Conservation (phyloP, 768 basidiomycete genomes). For the Amanita pseudoporphyria region DNA sequence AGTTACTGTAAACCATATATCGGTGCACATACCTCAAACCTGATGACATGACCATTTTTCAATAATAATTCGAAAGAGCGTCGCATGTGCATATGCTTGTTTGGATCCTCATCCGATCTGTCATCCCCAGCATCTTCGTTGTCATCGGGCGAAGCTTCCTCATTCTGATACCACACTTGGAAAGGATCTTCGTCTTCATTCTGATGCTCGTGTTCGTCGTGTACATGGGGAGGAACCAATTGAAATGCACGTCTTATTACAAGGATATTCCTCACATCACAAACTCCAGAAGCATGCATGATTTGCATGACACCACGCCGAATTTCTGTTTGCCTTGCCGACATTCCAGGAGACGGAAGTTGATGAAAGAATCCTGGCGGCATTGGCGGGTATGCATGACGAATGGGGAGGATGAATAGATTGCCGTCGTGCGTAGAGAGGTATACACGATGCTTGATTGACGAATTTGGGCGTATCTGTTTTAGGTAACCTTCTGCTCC, state of each 20-base stretch:
- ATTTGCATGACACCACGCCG: slow-evolving; percentile 57
- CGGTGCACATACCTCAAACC: slow-evolving; percentile 63
- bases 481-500: slow-evolving; percentile 83
- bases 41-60: slow-evolving; percentile 53
- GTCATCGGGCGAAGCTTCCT: slow-evolving; percentile 38
- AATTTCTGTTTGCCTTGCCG: slow-evolving; percentile 43
- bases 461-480: slow-evolving; percentile 51
- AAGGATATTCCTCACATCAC: slow-evolving; percentile 64
- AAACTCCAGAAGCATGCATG: slow-evolving; percentile 51
- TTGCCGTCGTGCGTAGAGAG: slow-evolving; percentile 64
- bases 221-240: slow-evolving; percentile 24
- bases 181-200: slow-evolving; percentile 25
- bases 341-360: slow-evolving; percentile 16
- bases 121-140: slow-evolving; percentile 59
- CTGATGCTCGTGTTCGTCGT: slow-evolving; percentile 21
- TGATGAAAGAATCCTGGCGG: slow-evolving; percentile 45
- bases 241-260: slow-evolving; percentile 58
- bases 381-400: slow-evolving; percentile 54
- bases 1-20: neutral
- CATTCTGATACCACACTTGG: slow-evolving; percentile 23
- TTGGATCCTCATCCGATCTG: slow-evolving; percentile 29
- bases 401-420: slow-evolving; percentile 48
- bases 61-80: slow-evolving; percentile 75
- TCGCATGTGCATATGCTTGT: slow-evolving; percentile 44
- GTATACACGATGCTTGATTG: slow-evolving; percentile 53